Evolutionary conservation across 768 basidiomycete genomes (phyloP).

Genomic region (Hygrocybe punicea): DNA sequence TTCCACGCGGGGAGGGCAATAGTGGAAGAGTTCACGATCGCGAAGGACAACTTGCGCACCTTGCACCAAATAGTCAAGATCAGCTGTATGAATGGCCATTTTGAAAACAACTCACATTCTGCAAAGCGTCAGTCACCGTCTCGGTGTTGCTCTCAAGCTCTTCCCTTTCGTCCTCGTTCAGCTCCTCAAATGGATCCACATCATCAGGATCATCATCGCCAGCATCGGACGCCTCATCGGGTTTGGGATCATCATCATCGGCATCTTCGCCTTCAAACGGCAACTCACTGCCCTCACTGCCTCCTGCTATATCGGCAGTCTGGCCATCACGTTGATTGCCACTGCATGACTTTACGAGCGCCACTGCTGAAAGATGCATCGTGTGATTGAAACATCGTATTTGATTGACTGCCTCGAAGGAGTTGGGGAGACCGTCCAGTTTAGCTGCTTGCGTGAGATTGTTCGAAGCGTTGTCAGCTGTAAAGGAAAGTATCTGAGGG

Average conservation of each 20-base stretch:
- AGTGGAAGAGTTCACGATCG: no score
- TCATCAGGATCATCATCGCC: constrained; percentile 4
- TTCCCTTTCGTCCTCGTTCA: background rate
- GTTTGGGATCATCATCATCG: background rate
- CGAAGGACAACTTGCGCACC: no score
- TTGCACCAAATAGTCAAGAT: no score
- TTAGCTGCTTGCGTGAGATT: background rate
- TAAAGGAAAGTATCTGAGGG: background rate
- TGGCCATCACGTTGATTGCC: constrained; percentile 3
- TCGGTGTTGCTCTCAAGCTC: background rate
- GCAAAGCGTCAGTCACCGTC: no score
- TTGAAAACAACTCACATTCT: no score
- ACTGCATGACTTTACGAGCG: constrained; percentile 8
- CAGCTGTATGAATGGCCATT: no score
- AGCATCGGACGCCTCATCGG: background rate
- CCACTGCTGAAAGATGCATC: constrained; percentile 8
- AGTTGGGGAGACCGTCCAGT: background rate
- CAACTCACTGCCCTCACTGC: background rate
- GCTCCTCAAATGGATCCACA: background rate
- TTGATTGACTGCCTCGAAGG: background rate
- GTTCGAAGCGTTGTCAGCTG: background rate
- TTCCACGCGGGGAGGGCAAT: no score
- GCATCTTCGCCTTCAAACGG: background rate
- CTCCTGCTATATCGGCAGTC: constrained; percentile 2
- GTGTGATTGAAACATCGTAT: constrained; percentile 11